Evolutionary conservation across 768 basidiomycete species (phyloP), one percentile per base, ranked within the genome.

Genomic region (Leucocoprinus leucothites): DNA sequence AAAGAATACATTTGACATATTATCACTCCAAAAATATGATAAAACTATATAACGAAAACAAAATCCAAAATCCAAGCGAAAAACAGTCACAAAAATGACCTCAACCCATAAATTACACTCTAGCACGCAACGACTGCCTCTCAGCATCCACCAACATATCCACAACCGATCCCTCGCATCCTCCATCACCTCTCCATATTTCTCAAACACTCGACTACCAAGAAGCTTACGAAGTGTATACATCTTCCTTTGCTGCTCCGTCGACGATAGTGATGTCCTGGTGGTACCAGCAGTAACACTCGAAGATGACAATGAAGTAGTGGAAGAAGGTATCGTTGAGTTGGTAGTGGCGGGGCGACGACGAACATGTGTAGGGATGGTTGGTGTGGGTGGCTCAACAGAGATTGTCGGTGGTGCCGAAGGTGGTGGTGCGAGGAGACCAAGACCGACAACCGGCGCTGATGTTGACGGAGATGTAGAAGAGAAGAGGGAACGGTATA

Each of bases 161-260:
- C 45, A 90, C 87, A 34, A 84, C 84, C 77, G 70, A 67, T 91
- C 90, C 54, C 85, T 76, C 45, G 88, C 89, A 57, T 91, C 88
- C 66, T 91, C 89, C 51, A 91, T 31, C 26, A 34, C 16, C 34
- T 48, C 65, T 24, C 67, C 65, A 31, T 60, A 62, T 31, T 64
- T 69, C 60, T 80, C 77, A 61, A 74, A 79, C 52, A 67, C 73
- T 52, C 75, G 64, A 63, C 64, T 71, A 13, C 85, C 89, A 36
- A 91, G 71, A 28, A 76, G 77, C 13, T 74, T 72, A 57, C 84
- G 72, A 51, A 91, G 65, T 40, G 71, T 69, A 43, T 71, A 69
- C 49, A 79, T 65, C 56, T 67, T 74, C 46, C 67, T 65, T 45
- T 77, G 77, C 48, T 65, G 69, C 56, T 68, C 50, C 28, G 18